Base-by-base conservation (phyloP, 352 stramenopile genomes). In the Globisporangium orthogonon region DNA sequence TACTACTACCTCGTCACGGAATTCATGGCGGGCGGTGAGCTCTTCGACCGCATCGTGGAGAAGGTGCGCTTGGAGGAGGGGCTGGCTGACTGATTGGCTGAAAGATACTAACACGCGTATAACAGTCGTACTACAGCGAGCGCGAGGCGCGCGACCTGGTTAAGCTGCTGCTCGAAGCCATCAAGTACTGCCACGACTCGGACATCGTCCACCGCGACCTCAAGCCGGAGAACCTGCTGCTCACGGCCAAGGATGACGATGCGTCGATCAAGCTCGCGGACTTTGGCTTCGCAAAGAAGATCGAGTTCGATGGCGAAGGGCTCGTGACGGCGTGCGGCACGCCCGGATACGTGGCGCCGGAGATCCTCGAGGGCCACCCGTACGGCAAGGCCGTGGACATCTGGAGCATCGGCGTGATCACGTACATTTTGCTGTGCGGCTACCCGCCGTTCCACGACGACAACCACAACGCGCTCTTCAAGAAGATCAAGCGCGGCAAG, bases 1-100 rank as follows among this genome's bases (percentile, higher is more conserved):
- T 86, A 97, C 62, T 99, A 97, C 73, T 99, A 98, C 71, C 77
- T 99, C 50, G 94, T 99, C 3, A 98, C 97, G 39, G 95, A 99
- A 73, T 93, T 97, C 52, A 98, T 98, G 79, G 88, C 87, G 39
- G 96, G 96, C 33, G 92, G 93, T 23, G 83, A 93, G 59, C 78
- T 92, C 11, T 93, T 95, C 56, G 85, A 92, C 31, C 84, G 84
- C 50, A 91, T 94, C 9, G 84, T 94, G 14, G 76, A 94, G 53
- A 94, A 94, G 73, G 83, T 91, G 48, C 15, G 69, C 10, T 28
- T 15, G 4, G 1, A 13, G 15, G 17, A 10, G 30, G 28, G 30
- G 35, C 35, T 14, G 10, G 23, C 23, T 23, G 23, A 23, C 23
- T 23, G 23, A 23, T 23, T 23, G 23, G 23, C 23, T 23, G 23